Evolutionary conservation across 352 stramenopile genomes (phyloP), one percentile per base, ranked within the genome.

Genomic region (Globisporangium orthogonon): DNA sequence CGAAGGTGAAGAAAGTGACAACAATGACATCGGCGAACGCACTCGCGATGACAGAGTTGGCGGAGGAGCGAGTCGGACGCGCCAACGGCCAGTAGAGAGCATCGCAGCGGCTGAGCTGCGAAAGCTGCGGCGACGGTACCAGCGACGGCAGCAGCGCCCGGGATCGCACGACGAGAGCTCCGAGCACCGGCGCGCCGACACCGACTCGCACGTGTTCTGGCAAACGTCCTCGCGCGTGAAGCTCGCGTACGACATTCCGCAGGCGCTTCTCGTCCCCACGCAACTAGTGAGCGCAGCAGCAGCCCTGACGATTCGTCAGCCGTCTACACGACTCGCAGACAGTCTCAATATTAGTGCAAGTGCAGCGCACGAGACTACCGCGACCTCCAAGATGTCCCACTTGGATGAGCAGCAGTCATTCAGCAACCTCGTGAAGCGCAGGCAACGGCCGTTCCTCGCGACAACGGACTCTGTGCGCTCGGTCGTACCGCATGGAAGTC

Each of bases 211-310:
- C 5, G 81, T 88, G 43, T 70, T 74, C 11, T 85, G 75, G 71
- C 73, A 88, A 45, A 70, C 81, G 57, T 66, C 71, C 0, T 55
- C 65, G 0, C 69, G 70, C 11, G 71, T 75, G 1, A 65, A 54
- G 9, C 54, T 79, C 13, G 78, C 78, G 2, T 52, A 55, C 9
- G 71, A 88, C 44, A 62, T 88, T 17, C 57, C 57, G 6, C 17
- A 23, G 7, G 48, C 51, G n/a, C 41, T 63, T 33, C 57, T 44
- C 13, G 50, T 63, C 5, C 68, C 65, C 15, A 10, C 35, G 31
- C 53, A 61, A 28, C 60, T 65, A 29, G 37, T 37, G 47, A 30
- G 18, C 18, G 51, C 50, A 6, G 49, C 50, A 41, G 31, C 57
- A 41, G 33, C 40, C 17, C 15, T 2, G 18, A 37, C 10, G 15